Evolutionary conservation across 106 monocot genomes (phyloP), one percentile per base, ranked within the genome.

Genomic region (Dioscorea alata): DNA sequence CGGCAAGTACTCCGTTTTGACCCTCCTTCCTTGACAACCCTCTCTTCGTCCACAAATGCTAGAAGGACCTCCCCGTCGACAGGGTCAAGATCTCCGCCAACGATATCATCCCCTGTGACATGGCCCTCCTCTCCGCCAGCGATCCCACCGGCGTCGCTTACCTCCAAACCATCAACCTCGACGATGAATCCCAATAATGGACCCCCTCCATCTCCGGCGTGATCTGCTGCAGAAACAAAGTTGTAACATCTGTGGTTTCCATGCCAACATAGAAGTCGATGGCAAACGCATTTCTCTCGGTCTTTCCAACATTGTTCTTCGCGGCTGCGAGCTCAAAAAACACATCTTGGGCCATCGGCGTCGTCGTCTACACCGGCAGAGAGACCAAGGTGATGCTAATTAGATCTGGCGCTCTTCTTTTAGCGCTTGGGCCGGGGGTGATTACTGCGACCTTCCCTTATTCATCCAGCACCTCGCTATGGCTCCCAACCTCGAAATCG

Each of bases 151-250:
- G n/a, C n/a, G n/a, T n/a, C n/a, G n/a, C n/a, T n/a, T n/a, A n/a
- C n/a, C 76, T 94, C 20, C 94, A 94, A 78, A 94, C 94, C 60
- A 90, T 94, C 33, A 94, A 94, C 57, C 82, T 94, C 52, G 94
- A 94, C 61, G 94, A 90, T 10, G 94, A 94, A 68, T 90, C 31
- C 63, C 56, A 57, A 64, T 18, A 69, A 69, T 50, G 65, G 33
- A n/a, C 5, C 21, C 7, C 12, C 8, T 15, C 23, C 17, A 34
- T n/a, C 8, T 19, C 23, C 17, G 57, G 16, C 4, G 15, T 66
- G 16, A 78, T 83, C 21, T 14, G 72, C 17, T 88, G 84, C 78
- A 84, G 70, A 57, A 69, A 28, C 88, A 84, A 13, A 84, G 84
- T 72, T 71, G 83, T 18, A 84, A 88, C 69, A 88, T 88, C 33